phyloP scores from a whole-genome alignment of 345 rosid species.

The Rhizophora apiculata region DNA sequence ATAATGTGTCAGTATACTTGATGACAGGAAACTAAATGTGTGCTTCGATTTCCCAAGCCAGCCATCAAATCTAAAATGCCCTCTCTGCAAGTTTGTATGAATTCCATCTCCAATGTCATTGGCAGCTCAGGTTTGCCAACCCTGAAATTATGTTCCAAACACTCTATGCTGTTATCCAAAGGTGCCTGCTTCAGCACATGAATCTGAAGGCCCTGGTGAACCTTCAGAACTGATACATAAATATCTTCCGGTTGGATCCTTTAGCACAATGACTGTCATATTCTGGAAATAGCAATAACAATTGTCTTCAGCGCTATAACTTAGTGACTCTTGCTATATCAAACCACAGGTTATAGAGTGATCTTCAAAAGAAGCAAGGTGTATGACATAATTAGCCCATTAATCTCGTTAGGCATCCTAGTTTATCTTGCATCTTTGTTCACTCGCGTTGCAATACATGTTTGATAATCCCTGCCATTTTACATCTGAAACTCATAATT shows the following conservation, averaged over 20 bases:
- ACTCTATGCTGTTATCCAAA: slow-evolving; percentile 33
- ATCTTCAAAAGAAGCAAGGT: no score
- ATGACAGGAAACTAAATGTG: slow-evolving; percentile 70
- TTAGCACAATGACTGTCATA: background rate
- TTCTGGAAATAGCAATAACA: background rate
- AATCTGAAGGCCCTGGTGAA: slow-evolving; percentile 52
- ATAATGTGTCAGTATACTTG: slow-evolving; percentile 34
- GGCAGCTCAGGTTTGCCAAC: slow-evolving; percentile 42
- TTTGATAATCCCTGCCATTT: no score
- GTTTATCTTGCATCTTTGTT: no score
- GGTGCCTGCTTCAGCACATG: slow-evolving; percentile 46
- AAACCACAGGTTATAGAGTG: no score
- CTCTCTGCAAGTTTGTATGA: slow-evolving; percentile 43
- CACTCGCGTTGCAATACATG: no score
- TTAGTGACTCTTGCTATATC: no score
- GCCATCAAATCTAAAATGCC: slow-evolving; percentile 43
- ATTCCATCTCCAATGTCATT: slow-evolving; percentile 37
- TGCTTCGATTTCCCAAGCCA: slow-evolving; percentile 46
- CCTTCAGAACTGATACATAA: slow-evolving; percentile 22
- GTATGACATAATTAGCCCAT: no score
- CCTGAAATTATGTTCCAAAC: slow-evolving; percentile 34
- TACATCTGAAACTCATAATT: background rate
- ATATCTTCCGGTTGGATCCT: background rate
- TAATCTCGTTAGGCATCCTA: no score
- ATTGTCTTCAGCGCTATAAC: no score